phyloP scores from a whole-genome alignment of 495 filamentous ascomycete genomes.

The Penicillium lividum region DNA sequence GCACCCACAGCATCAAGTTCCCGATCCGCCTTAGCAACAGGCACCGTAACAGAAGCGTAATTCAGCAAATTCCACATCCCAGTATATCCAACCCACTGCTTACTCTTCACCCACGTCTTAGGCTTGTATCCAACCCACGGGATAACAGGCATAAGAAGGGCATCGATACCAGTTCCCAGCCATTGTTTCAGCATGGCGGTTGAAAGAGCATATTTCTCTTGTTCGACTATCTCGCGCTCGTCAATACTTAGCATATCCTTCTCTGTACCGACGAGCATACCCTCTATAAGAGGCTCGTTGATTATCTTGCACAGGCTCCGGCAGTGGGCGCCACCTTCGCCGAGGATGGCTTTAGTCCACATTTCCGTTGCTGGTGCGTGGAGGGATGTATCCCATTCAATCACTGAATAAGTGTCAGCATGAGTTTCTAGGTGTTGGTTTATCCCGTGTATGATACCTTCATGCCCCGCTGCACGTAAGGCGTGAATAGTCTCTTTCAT shows the following conservation, averaged over 20 bases:
- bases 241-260: constrained; percentile 24
- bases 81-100: constrained; percentile 62
- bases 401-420: constrained; percentile 27
- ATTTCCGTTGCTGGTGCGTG: constrained; percentile 28
- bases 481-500: constrained; percentile 38
- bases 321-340: constrained; percentile 59
- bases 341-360: constrained; percentile 53
- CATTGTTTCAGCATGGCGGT: constrained; percentile 44
- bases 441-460: constrained; percentile 30
- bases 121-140: constrained; percentile 53
- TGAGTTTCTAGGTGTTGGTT: neutral
- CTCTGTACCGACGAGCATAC: constrained; percentile 37
- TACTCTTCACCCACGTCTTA: constrained; percentile 47
- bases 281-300: constrained; percentile 56
- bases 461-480: constrained; percentile 42
- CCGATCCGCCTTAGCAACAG: constrained; percentile 46
- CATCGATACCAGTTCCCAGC: constrained; percentile 59
- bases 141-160: constrained; percentile 59
- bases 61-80: constrained; percentile 67
- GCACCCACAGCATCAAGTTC: constrained; percentile 23
- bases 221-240: constrained; percentile 32
- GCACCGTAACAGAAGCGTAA: constrained; percentile 60
- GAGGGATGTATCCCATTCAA: constrained; percentile 40
- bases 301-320: constrained; percentile 46
- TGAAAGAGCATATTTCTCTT: constrained; percentile 31